Percentiles rank a stretch among this genome's conserved stretches.
Conservation (phyloP, 371 early-diverging fungal species). For the Vairimorpha necatrix region DNA sequence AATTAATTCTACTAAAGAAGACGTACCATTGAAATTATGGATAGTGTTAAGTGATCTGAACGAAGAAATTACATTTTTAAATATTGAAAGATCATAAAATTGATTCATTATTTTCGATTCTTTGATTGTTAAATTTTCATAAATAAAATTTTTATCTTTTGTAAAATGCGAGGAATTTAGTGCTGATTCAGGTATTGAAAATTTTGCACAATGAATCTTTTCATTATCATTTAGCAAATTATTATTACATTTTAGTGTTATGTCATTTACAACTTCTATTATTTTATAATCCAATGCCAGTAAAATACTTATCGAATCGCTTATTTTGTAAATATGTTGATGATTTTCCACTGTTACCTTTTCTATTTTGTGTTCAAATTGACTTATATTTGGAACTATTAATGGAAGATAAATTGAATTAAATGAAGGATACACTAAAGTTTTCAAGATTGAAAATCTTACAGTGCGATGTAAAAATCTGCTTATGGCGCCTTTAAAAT, state of each 20-base stretch:
- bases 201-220: conserved; percentile 26
- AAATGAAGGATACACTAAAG: conserved; percentile 59
- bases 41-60: conserved; percentile 39
- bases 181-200: conserved; percentile 23
- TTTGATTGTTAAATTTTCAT: conserved; percentile 22
- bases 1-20: conserved; percentile 36
- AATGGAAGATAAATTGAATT: conserved; percentile 53
- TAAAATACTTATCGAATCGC: conserved; percentile 41
- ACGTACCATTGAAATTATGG: conserved; percentile 10
- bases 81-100: conserved; percentile 28
- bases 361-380: conserved; percentile 29
- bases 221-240: conserved; percentile 49
- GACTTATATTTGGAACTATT: conserved; percentile 49
- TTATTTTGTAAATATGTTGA: neutral
- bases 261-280: conserved; percentile 26
- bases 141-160: conserved; percentile 38
- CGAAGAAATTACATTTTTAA: conserved; percentile 53
- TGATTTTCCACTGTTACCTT: conserved; percentile 32
- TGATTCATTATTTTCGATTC: conserved; percentile 42
- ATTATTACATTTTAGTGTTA: conserved; percentile 43
- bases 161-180: neutral
- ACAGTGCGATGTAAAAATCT: conserved; percentile 45
- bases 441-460: conserved; percentile 40
- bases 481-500: conserved; percentile 52
- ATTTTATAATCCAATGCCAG: conserved; percentile 56